Conservation (phyloP, 345 rosid genomes). For the Rhodamnia argentea region DNA sequence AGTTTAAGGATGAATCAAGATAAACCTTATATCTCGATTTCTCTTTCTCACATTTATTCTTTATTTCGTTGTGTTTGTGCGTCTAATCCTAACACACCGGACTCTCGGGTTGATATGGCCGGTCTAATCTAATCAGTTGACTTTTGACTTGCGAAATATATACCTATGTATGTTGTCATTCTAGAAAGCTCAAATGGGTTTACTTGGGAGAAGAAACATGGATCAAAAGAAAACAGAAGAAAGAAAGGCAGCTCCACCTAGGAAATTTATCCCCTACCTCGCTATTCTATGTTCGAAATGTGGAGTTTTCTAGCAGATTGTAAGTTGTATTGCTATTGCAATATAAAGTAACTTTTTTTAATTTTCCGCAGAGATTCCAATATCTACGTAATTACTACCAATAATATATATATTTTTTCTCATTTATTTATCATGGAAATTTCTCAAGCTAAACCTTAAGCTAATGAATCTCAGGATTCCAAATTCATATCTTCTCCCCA, state of each 20-base stretch:
- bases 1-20: too few relatives aligned
- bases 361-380: too few relatives aligned
- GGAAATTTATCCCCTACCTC: neutral
- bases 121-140: neutral
- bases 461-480: neutral
- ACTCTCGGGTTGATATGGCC: neutral
- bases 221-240: neutral
- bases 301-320: neutral
- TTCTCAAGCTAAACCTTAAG: neutral
- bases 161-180: neutral
- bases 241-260: neutral
- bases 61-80: too few relatives aligned
- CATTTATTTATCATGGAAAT: too few relatives aligned
- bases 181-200: neutral
- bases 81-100: neutral
- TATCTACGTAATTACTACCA: too few relatives aligned
- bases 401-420: too few relatives aligned
- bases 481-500: too few relatives aligned
- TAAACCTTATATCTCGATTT: too few relatives aligned
- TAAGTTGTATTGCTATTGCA: too few relatives aligned
- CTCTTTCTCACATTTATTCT: too few relatives aligned
- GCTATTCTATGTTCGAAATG: neutral
- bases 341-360: too few relatives aligned
- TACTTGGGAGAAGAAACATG: neutral
- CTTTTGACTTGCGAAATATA: neutral